Base-by-base conservation (phyloP, 1,139 yeast genomes). In the Geotrichum cucujoidarum region DNA sequence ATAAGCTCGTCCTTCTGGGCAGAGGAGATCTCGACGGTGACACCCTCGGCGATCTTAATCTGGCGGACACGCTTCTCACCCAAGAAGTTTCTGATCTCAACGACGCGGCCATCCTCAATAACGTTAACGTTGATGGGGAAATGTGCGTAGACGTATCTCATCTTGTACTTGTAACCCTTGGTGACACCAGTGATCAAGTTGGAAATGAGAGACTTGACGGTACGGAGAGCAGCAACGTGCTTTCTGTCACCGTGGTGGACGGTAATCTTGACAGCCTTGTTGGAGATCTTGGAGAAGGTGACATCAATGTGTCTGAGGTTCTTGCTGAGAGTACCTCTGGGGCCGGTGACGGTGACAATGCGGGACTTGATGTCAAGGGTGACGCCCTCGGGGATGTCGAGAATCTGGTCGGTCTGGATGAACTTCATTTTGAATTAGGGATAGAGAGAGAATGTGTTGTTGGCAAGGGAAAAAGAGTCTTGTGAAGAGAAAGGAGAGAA, bases 141-240 rank as follows among this genome's bases (percentile, higher is more conserved):
- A 87, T 94, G 98, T 83, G 98, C 99, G 72, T 92, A 94, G 63
- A 92, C 98, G 75, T 89, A 90, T 81, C 97, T 88, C 96, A 92
- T 83, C 89, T 92, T 92, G 95, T 92, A 92, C 78, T 85, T 83
- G 95, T 78, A 92, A 74, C 98, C 97, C 80, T 84, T 84, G 74
- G 98, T 92, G 70, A 92, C 98, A 85, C 99, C 98, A 62, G 87
- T 87, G 77, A 92, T 76, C 82, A 92, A 75, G 88, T 94, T 92
- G 70, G 88, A 72, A 67, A 92, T 79, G 71, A 92, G 78, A 62
- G 97, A 87, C 79, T 89, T 89, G 75, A 92, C 97, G 59, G 98
- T 92, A 82, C 97, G 90, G 73, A 92, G 81, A 71, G 97, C 88
- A 72, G 99, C 99, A 74, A 92, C 97, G 78, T 92, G 98, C 83